Evolutionary conservation across 2,329 filamentous ascomycete species (phyloP).

Genomic region (Fusarium chuoi): DNA sequence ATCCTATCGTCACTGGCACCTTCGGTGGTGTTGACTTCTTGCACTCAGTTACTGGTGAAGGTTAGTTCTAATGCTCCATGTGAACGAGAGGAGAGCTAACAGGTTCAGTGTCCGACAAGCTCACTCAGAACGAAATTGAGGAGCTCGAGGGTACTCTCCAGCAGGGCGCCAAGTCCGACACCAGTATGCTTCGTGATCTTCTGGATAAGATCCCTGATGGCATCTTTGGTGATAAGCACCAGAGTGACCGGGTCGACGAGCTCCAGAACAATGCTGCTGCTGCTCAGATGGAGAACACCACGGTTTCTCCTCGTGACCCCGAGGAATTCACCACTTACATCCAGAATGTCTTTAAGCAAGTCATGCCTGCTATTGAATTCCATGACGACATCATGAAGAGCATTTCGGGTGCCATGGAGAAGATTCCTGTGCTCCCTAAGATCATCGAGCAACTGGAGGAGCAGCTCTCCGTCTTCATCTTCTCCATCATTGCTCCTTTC

Average conservation of each 20-base stretch:
- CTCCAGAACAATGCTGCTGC: slow-evolving; percentile 80
- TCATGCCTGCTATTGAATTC: slow-evolving; percentile 91
- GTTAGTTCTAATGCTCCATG: slow-evolving; percentile 46
- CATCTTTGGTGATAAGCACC: slow-evolving; percentile 78
- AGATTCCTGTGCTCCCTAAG: slow-evolving; percentile 85
- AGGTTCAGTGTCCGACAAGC: slow-evolving; percentile 80
- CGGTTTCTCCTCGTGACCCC: slow-evolving; percentile 80
- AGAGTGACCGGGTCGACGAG: slow-evolving; percentile 80
- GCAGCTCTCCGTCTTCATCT: slow-evolving; percentile 88
- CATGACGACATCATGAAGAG: slow-evolving; percentile 87
- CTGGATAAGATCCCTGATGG: slow-evolving; percentile 84
- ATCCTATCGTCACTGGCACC: slow-evolving; percentile 87
- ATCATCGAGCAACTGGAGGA: slow-evolving; percentile 88
- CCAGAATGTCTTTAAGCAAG: slow-evolving; percentile 76
- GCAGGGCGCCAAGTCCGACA: slow-evolving; percentile 70
- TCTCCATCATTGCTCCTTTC: slow-evolving; percentile 89
- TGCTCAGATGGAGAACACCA: slow-evolving; percentile 79
- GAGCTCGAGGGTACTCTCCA: slow-evolving; percentile 86
- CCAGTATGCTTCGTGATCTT: slow-evolving; percentile 80
- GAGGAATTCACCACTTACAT: slow-evolving; percentile 87
- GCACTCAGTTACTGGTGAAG: slow-evolving; percentile 81
- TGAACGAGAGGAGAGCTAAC: slow-evolving; percentile 22
- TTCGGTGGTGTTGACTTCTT: slow-evolving; percentile 96
- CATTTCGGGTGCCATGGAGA: slow-evolving; percentile 82
- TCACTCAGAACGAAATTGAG: slow-evolving; percentile 90